Conservation (phyloP, 768 basidiomycete species). For the Mycena maculata region DNA sequence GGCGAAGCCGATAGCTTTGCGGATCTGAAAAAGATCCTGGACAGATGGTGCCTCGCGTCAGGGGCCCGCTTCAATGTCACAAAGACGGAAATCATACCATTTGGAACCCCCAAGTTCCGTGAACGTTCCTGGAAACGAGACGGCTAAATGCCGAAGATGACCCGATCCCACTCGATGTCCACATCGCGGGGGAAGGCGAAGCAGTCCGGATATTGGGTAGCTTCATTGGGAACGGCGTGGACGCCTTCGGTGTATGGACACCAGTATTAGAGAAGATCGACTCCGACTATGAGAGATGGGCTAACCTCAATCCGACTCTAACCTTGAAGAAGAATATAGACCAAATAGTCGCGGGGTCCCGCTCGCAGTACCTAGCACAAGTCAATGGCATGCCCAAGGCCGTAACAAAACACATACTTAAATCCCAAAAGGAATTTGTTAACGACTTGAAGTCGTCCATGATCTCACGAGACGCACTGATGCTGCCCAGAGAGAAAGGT, state of each 20-base stretch:
- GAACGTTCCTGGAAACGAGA: conserved; percentile 13
- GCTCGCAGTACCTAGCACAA: no score
- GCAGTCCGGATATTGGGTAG: conserved; percentile 46
- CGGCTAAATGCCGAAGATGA: not conserved
- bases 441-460: not conserved
- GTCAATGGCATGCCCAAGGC: no score
- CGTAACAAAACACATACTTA: not conserved
- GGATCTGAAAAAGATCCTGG: not conserved
- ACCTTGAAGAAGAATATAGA: conserved; percentile 41
- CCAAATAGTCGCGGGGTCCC: conserved; percentile 30
- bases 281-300: conserved; percentile 37
- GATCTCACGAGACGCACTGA: not conserved
- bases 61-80: conserved; percentile 46
- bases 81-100: conserved; percentile 54
- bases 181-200: conserved; percentile 44
- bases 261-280: conserved; percentile 42
- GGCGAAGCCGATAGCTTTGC: no score
- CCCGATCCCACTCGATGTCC: conserved; percentile 33
- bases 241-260: conserved; percentile 39
- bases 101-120: conserved; percentile 41
- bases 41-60: not conserved
- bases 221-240: conserved; percentile 43
- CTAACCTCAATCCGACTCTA: conserved; percentile 40
- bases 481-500: not conserved
- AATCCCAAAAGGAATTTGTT: not conserved